These are phyloP conservation scores for Chlorella sp. DNA, from an alignment of 139 green algal species.

Conservation along the genomic window DNA sequence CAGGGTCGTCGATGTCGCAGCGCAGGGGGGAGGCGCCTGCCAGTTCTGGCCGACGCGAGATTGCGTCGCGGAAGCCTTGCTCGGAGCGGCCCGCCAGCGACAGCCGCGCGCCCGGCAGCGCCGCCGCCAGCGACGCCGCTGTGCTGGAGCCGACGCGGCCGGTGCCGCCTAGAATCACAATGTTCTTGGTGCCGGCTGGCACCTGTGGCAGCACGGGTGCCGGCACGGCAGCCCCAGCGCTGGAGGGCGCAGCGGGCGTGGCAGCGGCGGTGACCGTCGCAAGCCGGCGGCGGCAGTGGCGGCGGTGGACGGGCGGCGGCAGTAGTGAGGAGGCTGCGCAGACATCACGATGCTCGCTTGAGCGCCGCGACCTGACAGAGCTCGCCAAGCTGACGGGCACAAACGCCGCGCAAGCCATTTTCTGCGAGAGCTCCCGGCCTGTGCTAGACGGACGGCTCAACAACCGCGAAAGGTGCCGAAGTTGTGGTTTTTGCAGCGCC, in stretches of 20 bases:
- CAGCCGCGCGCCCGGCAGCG: slow-evolving; percentile 60
- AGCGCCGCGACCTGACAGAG: not conserved
- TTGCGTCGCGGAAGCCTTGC: slow-evolving; percentile 55
- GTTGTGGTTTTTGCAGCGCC: no score
- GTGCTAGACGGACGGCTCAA: no score
- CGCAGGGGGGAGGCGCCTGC: slow-evolving; percentile 45
- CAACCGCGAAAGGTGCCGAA: no score
- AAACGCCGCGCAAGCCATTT: not conserved
- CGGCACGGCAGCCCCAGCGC: not conserved
- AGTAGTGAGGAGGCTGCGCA: not conserved
- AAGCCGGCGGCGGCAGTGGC: not conserved
- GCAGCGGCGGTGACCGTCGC: not conserved
- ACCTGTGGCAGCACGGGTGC: not conserved
- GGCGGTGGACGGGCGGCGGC: not conserved
- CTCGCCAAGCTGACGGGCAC: not conserved
- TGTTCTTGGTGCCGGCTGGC: slow-evolving; percentile 9
- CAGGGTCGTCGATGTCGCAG: slow-evolving; percentile 56
- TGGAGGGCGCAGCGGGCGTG: not conserved
- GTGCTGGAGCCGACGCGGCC: slow-evolving; percentile 86
- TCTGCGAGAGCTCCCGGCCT: no score
- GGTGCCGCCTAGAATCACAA: slow-evolving; percentile 80
- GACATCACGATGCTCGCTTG: not conserved
- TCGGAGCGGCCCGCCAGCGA: slow-evolving; percentile 61
- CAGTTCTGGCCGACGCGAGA: slow-evolving; percentile 68
- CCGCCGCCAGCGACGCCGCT: slow-evolving; percentile 71